Evolutionary conservation across 345 rosid genomes (phyloP).

Genomic region (Populus alba): DNA sequence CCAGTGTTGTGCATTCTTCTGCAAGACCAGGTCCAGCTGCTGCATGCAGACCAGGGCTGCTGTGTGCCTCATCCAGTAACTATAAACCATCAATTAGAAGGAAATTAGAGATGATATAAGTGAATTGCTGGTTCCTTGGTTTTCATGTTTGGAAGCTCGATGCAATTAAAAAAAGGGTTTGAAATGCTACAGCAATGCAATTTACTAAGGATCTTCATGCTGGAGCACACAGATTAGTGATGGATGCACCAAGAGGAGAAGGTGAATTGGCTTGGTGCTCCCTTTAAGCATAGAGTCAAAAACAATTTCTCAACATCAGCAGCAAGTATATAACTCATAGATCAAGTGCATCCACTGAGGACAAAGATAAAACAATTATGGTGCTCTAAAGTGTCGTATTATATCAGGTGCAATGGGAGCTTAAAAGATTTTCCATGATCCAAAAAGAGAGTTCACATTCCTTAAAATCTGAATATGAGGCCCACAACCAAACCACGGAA

Average conservation of each 20-base stretch:
- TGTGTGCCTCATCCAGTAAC: constrained; percentile 88
- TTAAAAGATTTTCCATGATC: neutral
- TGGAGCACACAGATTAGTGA: neutral
- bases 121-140: neutral
- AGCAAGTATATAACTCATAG: neutral
- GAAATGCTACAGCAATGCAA: neutral
- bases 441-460: neutral
- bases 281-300: neutral
- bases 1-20: constrained; percentile 89
- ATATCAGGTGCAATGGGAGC: neutral
- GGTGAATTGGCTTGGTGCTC: neutral
- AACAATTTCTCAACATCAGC: neutral
- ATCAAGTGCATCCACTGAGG: neutral
- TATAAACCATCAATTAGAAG: constrained; percentile 36
- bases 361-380: neutral
- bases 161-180: neutral
- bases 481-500: neutral
- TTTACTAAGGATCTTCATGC: neutral
- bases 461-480: neutral
- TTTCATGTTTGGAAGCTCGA: neutral
- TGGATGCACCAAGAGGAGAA: neutral
- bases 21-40: constrained; percentile 98
- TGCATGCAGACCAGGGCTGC: constrained; percentile 90
- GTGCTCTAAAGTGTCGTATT: neutral
- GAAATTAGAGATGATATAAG: constrained; percentile 13